A percentile compares a stretch with the other conserved stretches of the same genome.
Conservation (phyloP, 2,329 filamentous ascomycete genomes). For the Fusarium haematococcum region DNA sequence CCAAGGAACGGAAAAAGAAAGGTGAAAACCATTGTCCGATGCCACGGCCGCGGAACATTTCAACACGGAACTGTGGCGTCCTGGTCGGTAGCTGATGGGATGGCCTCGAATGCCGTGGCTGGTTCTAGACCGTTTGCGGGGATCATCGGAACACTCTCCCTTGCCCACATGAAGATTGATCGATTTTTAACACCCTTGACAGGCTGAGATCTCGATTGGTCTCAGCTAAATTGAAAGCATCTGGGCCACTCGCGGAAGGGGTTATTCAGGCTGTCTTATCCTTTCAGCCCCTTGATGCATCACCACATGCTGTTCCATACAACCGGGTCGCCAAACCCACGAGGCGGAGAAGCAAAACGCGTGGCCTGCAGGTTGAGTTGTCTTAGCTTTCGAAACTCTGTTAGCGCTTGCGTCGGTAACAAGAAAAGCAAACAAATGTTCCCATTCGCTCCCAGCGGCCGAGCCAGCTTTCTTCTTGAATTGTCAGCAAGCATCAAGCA, state of each 20-base stretch:
- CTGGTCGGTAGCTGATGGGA: constrained; percentile 8
- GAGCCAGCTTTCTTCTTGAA: background rate
- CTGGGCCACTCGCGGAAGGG: background rate
- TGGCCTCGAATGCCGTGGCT: constrained; percentile 10
- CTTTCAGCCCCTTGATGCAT: background rate
- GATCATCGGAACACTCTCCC: background rate
- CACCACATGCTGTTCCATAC: background rate
- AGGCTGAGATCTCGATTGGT: constrained; percentile 1
- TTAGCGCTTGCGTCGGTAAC: background rate
- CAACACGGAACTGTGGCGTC: background rate
- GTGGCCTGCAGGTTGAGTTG: background rate
- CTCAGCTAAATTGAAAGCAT: background rate
- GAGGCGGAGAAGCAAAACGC: background rate
- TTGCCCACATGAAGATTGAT: background rate
- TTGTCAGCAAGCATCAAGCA: background rate
- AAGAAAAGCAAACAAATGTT: background rate
- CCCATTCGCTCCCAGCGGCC: background rate
- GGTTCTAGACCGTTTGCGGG: constrained; percentile 37
- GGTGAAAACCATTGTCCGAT: background rate
- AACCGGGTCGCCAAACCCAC: background rate
- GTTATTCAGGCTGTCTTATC: background rate
- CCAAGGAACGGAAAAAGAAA: background rate
- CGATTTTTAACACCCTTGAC: background rate
- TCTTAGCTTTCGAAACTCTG: background rate
- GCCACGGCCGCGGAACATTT: background rate